Base-by-base conservation (phyloP, 306 rosid genomes). In the Castanea mollissima region DNA sequence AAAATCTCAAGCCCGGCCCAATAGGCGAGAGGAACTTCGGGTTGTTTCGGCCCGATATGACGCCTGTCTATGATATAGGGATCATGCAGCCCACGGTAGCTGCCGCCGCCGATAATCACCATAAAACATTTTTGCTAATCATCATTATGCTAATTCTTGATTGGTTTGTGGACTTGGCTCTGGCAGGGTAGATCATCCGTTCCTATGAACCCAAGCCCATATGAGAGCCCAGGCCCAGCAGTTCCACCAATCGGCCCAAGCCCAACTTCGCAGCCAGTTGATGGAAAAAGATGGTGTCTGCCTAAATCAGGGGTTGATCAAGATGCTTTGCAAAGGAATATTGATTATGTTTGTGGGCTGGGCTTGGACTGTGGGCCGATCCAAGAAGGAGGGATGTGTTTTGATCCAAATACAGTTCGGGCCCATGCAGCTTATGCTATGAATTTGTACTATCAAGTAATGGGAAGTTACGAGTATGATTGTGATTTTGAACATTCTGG, bases 1-100 rank as follows among this genome's bases (percentile, higher is more conserved):
- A 94, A 79, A 81, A 92, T 83, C 87, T 89, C 23, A 92, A 92
- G 80, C 90, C 92, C 2, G 92, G 97, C 27, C 98, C 97, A 56
- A 74, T 60, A 2, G 34, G 85, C 2, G 97, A 92, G 84, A 90
- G 91, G 67, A 90, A 88, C 54, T 94, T 92, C 0, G 97, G 97
- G 68, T 81, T 92, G 5, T 94, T 94, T 3, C 52, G 74, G 75
- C 90, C 94, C 19, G 88, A 92, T 60, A 51, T 92, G 87, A 90
- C 80, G 0, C 94, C 90, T 0, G 83, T 83, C 3, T 92, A 92
- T 49, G 78, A 92, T 23, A 23, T 84, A 13, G 90, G 90, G 0
- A 71, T 92, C 62, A 77, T 90, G 49, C 89, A 78, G 59, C 89
- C 85, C 70, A 79, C 74, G 78, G 94, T 82, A 69, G 81, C 54